phyloP scores from a whole-genome alignment of 345 rosid genomes.

The Limnanthes douglasii region DNA sequence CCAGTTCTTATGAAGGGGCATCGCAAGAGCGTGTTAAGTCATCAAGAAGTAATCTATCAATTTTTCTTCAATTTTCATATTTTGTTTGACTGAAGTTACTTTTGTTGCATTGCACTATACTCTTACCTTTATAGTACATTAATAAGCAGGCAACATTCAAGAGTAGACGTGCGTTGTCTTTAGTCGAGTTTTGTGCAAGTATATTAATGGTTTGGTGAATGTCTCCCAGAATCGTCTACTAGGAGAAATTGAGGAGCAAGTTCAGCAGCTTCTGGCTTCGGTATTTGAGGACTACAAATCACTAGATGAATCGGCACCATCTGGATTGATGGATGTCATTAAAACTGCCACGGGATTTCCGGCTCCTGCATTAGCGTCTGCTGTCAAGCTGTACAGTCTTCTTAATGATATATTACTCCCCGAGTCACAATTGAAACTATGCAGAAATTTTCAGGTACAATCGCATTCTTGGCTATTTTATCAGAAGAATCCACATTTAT shows the following conservation, averaged over 20 bases:
- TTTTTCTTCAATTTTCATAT: background rate
- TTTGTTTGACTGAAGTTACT: background rate
- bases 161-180: too few species aligned
- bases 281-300: slow-evolving; percentile 88
- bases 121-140: background rate
- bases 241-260: slow-evolving; percentile 78
- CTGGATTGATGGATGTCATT: slow-evolving; percentile 66
- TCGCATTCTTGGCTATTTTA: background rate
- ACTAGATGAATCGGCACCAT: slow-evolving; percentile 48
- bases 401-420: slow-evolving; percentile 79
- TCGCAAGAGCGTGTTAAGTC: slow-evolving; percentile 58
- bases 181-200: slow-evolving; percentile 8
- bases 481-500: background rate
- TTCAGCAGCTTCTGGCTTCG: slow-evolving; percentile 56
- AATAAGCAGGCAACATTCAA: background rate
- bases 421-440: slow-evolving; percentile 67
- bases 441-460: slow-evolving; percentile 78
- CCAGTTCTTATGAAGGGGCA: slow-evolving; percentile 63
- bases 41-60: slow-evolving; percentile 66
- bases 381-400: slow-evolving; percentile 73
- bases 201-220: slow-evolving; percentile 9
- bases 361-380: slow-evolving; percentile 72
- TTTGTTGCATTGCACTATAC: background rate
- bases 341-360: slow-evolving; percentile 62
- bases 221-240: slow-evolving; percentile 66